A percentile compares a stretch with the other conserved stretches of the same genome.
Conservation (phyloP, 805 yeast species). For the Saitoella complicata region DNA sequence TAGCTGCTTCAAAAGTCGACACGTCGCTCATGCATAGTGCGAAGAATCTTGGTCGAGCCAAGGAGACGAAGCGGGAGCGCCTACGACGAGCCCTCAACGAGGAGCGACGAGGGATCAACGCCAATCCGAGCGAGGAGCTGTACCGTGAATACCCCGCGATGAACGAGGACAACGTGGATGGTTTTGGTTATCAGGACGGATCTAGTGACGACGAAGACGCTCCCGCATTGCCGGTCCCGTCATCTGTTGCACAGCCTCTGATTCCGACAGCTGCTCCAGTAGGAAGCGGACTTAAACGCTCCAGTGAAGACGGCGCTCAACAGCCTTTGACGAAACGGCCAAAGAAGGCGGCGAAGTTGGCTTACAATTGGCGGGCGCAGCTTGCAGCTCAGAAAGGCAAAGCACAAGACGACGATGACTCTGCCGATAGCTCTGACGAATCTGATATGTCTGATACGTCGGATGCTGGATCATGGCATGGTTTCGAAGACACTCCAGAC, state of each 20-base stretch:
- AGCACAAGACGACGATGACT: neutral
- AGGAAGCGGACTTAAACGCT: constrained; percentile 20
- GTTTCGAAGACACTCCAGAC: constrained; percentile 22
- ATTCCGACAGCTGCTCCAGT: constrained; percentile 4
- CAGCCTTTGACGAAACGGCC: constrained; percentile 5
- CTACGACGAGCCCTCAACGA: constrained; percentile 58
- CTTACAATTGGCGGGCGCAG: neutral
- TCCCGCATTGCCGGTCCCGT: too few species aligned
- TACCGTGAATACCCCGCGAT: constrained; percentile 54
- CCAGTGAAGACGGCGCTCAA: constrained; percentile 5
- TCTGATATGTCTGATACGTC: neutral
- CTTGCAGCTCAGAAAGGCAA: neutral
- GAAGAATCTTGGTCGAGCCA: constrained; percentile 62
- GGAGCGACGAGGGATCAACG: constrained; percentile 57
- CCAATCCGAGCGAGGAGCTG: constrained; percentile 42
- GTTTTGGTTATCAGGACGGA: too few species aligned
- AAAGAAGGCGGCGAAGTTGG: constrained; percentile 10
- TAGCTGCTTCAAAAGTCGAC: constrained; percentile 50
- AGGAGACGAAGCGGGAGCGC: constrained; percentile 48
- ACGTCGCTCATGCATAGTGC: constrained; percentile 54
- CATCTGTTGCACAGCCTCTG: too few species aligned
- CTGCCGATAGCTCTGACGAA: constrained; percentile 1
- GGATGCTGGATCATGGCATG: constrained; percentile 30
- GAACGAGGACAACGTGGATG: constrained; percentile 39
- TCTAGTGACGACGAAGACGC: constrained; percentile 1